phyloP scores from a whole-genome alignment of 2,329 filamentous ascomycete genomes.

The Sphaerostilbella broomeana region DNA sequence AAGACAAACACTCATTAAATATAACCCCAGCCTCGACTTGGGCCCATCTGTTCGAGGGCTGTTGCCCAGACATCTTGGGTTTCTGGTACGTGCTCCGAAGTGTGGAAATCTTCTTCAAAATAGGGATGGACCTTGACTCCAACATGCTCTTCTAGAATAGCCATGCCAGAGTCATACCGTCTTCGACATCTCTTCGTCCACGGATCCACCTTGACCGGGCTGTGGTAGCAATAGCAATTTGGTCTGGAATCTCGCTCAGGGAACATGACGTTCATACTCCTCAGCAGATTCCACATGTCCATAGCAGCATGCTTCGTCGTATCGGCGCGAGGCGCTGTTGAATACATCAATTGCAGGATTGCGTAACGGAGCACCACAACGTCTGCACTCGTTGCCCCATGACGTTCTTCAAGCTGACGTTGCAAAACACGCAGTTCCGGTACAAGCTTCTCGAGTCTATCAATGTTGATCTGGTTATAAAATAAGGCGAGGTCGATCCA shows the following conservation, averaged over 20 bases:
- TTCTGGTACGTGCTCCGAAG: slow-evolving; percentile 32
- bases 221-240: slow-evolving; percentile 38
- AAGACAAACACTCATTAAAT: slow-evolving; percentile 23
- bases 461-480: slow-evolving; percentile 31
- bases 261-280: slow-evolving; percentile 29
- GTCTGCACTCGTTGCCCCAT: slow-evolving; percentile 29
- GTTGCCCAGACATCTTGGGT: slow-evolving; percentile 32
- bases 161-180: slow-evolving; percentile 32
- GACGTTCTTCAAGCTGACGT: slow-evolving; percentile 29
- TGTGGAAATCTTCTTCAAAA: slow-evolving; percentile 40
- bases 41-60: slow-evolving; percentile 25
- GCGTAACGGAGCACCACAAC: slow-evolving; percentile 35
- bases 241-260: slow-evolving; percentile 31
- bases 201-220: slow-evolving; percentile 37
- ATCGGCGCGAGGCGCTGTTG: slow-evolving; percentile 28
- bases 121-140: slow-evolving; percentile 34
- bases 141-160: slow-evolving; percentile 33
- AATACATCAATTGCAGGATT: slow-evolving; percentile 34
- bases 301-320: slow-evolving; percentile 30
- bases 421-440: slow-evolving; percentile 31
- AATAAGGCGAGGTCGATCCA: slow-evolving; percentile 38
- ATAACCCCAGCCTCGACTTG: slow-evolving; percentile 25
- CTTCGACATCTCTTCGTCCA: slow-evolving; percentile 38
- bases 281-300: slow-evolving; percentile 33
- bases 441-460: slow-evolving; percentile 32